A percentile compares a stretch with the other conserved stretches of the same genome.
Evolutionary conservation across 495 filamentous ascomycete genomes (phyloP).

Genomic region (Xylaria longipes): DNA sequence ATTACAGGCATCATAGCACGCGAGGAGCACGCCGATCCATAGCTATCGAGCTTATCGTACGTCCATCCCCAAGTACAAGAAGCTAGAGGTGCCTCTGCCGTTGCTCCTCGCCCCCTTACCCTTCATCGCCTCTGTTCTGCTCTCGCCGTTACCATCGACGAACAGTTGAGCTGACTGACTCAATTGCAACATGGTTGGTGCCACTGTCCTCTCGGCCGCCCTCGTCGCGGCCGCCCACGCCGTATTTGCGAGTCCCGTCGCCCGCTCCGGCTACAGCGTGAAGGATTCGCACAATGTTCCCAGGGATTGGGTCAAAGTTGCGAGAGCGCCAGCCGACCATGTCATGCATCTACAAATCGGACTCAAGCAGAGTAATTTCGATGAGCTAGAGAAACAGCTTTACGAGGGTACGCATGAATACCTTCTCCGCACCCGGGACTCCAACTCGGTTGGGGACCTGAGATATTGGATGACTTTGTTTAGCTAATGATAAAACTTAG

Average conservation of each 20-base stretch:
- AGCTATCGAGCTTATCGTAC: neutral
- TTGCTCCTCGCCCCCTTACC: neutral
- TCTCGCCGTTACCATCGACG: conserved; percentile 11
- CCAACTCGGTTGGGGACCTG: conserved; percentile 39
- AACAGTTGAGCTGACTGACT: neutral
- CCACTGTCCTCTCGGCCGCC: conserved; percentile 35
- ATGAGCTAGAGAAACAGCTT: conserved; percentile 61
- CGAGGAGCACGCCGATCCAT: conserved; percentile 14
- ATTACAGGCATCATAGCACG: conserved; percentile 22
- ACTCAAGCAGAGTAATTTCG: conserved; percentile 48
- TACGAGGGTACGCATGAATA: conserved; percentile 43
- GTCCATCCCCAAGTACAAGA: conserved; percentile 12
- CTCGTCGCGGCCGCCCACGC: conserved; percentile 36
- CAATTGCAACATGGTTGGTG: conserved; percentile 38
- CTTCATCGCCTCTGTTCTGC: neutral
- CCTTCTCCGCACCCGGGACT: conserved; percentile 17
- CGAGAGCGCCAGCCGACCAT: conserved; percentile 53
- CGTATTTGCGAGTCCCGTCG: conserved; percentile 40
- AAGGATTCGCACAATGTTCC: conserved; percentile 61
- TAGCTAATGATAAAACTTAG: conserved; percentile 44
- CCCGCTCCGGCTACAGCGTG: conserved; percentile 53
- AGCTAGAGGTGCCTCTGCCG: neutral
- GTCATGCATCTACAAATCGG: conserved; percentile 44
- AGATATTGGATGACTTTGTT: conserved; percentile 23
- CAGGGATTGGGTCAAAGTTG: conserved; percentile 52